phyloP scores from a whole-genome alignment of 371 early-diverging fungal species.

The Basidiobolus meristosporus region DNA sequence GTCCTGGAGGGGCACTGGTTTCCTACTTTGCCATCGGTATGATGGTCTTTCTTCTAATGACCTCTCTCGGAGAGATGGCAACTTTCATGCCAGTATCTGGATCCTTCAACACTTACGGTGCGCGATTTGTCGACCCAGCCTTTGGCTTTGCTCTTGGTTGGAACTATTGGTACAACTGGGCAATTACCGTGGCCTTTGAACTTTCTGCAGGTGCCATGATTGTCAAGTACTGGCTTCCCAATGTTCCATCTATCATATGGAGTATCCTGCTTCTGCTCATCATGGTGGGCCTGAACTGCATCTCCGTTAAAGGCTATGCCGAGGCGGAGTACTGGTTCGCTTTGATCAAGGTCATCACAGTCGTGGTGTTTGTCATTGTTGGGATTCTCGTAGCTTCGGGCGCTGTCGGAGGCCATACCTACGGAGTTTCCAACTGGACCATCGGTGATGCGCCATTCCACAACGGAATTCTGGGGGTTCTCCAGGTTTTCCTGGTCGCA shows the following conservation, averaged over 20 bases:
- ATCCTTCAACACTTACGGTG: slow-evolving; percentile 66
- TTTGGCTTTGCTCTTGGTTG: slow-evolving; percentile 69
- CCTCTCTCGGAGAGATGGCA: slow-evolving; percentile 73
- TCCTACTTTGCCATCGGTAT: slow-evolving; percentile 50
- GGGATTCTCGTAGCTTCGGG: slow-evolving; percentile 52
- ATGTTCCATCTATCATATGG: slow-evolving; percentile 23
- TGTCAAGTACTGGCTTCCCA: no score
- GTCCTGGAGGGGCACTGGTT: slow-evolving; percentile 62
- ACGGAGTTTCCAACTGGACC: slow-evolving; percentile 8
- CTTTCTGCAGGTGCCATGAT: slow-evolving; percentile 37
- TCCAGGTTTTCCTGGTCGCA: slow-evolving; percentile 56
- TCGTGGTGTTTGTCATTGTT: slow-evolving; percentile 48
- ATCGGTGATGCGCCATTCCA: slow-evolving; percentile 53
- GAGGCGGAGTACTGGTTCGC: slow-evolving; percentile 40
- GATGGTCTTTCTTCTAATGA: slow-evolving; percentile 69
- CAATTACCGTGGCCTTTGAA: slow-evolving; percentile 63
- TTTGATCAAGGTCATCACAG: slow-evolving; percentile 26
- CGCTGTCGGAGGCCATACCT: slow-evolving; percentile 19
- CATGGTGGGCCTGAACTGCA: slow-evolving; percentile 8
- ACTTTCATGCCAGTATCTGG: slow-evolving; percentile 68
- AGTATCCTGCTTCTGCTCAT: slow-evolving; percentile 8
- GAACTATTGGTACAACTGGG: slow-evolving; percentile 67
- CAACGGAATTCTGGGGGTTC: slow-evolving; percentile 39
- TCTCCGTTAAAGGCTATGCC: slow-evolving; percentile 20
- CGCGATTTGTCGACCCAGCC: slow-evolving; percentile 70